Evolutionary conservation across 805 yeast species (phyloP).

Genomic region (Ogataea chonburiensis): DNA sequence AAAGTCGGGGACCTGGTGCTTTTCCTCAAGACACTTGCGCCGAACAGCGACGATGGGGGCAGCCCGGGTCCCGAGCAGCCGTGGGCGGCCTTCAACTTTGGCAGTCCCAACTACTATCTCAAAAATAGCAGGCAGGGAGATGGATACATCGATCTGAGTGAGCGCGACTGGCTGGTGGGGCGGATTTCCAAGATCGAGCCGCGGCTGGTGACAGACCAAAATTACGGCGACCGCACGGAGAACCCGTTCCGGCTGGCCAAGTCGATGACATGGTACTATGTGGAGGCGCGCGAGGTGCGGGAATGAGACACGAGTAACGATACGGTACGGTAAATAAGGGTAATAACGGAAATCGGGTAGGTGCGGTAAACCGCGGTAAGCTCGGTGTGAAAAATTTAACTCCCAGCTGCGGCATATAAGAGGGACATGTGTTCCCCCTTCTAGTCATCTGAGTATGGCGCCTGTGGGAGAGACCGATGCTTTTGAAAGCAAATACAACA

Average conservation of each 20-base stretch:
- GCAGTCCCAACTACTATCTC: slow-evolving; percentile 80
- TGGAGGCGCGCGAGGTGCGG: slow-evolving; percentile 50
- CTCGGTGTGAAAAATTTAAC: background rate
- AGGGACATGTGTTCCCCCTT: too few species aligned
- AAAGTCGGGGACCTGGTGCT: slow-evolving; percentile 74
- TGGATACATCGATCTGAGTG: slow-evolving; percentile 30
- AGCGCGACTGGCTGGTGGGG: slow-evolving; percentile 83
- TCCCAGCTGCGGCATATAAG: too few species aligned
- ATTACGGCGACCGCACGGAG: slow-evolving; percentile 33
- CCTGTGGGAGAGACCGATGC: slow-evolving; percentile 20
- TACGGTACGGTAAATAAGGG: slow-evolving; percentile 4
- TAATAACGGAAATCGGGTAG: slow-evolving; percentile 5
- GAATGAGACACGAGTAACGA: slow-evolving; percentile 5
- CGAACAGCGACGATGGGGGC: slow-evolving; percentile 13
- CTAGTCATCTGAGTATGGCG: slow-evolving; percentile 24
- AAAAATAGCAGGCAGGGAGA: slow-evolving; percentile 33
- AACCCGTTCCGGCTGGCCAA: slow-evolving; percentile 68
- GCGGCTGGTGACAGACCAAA: slow-evolving; percentile 47
- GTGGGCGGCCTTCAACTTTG: slow-evolving; percentile 95
- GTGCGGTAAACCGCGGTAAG: slow-evolving; percentile 4
- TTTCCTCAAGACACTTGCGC: slow-evolving; percentile 67
- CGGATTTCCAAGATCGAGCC: slow-evolving; percentile 59
- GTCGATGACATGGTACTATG: slow-evolving; percentile 63
- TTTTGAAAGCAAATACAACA: slow-evolving; percentile 7
- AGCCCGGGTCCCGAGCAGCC: slow-evolving; percentile 45